phyloP scores from a whole-genome alignment of 345 rosid species.

The Sonneratia caseolaris region DNA sequence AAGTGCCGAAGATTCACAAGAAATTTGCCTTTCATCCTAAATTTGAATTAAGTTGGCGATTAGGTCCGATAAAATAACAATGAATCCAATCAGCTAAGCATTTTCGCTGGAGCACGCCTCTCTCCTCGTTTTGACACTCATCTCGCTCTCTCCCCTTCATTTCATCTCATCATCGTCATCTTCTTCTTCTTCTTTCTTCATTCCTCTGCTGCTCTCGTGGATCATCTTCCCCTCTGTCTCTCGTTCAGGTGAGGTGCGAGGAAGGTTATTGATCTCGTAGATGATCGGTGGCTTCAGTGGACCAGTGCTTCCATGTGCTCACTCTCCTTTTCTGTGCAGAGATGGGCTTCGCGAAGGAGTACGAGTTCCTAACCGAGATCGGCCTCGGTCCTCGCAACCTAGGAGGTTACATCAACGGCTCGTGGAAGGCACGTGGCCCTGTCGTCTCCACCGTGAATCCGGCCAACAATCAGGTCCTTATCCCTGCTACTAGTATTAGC shows the following conservation, averaged over 20 bases:
- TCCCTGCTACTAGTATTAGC: not conserved
- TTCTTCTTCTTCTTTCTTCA: not conserved
- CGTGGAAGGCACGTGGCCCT: slow-evolving; percentile 73
- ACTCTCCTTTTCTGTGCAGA: slow-evolving; percentile 10
- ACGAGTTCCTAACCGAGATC: slow-evolving; percentile 72
- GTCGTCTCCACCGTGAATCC: slow-evolving; percentile 60
- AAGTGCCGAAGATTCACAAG: no score
- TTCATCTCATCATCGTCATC: not conserved
- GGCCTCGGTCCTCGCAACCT: slow-evolving; percentile 52
- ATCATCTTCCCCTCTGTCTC: not conserved
- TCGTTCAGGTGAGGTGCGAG: not conserved
- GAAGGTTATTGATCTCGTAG: not conserved
- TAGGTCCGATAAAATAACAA: no score
- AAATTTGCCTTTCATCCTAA: no score
- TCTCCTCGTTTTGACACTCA: not conserved
- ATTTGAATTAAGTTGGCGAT: no score
- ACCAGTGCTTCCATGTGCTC: not conserved
- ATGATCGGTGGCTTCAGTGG: not conserved
- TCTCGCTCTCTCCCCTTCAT: not conserved
- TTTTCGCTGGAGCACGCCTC: no score
- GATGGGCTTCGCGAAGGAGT: slow-evolving; percentile 58
- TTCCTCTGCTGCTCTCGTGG: no score
- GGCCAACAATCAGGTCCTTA: slow-evolving; percentile 65
- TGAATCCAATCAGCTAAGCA: no score
- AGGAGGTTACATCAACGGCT: slow-evolving; percentile 66